A percentile compares a stretch with the other conserved stretches of the same genome.
Evolutionary conservation across 129 eudicot species (phyloP).

Genomic region (Smallanthus sonchifolius): DNA sequence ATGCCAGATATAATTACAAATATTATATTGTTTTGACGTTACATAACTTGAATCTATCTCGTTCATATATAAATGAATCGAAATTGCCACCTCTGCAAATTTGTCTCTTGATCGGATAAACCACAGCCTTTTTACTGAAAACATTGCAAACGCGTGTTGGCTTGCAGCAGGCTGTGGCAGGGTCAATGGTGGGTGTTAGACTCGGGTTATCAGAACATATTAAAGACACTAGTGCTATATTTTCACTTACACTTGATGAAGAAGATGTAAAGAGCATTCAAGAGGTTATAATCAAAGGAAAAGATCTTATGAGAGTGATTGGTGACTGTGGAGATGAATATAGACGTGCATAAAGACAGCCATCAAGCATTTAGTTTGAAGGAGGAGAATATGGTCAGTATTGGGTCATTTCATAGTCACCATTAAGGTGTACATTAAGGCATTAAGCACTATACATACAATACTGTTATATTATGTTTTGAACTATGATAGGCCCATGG

Average conservation of each 20-base stretch:
- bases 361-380: neutral
- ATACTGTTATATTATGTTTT: constrained; percentile 14
- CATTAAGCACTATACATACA: neutral
- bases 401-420: constrained; percentile 14
- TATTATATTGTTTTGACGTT: neutral
- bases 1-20: neutral
- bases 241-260: constrained; percentile 77
- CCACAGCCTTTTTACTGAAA: neutral
- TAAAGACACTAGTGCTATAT: constrained; percentile 63
- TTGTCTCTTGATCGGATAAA: neutral
- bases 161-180: constrained; percentile 85
- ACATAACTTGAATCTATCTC: neutral
- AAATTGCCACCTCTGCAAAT: neutral
- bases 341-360: constrained; percentile 49
- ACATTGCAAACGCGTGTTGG: neutral
- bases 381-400: neutral
- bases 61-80: neutral
- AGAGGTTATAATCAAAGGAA: constrained; percentile 68
- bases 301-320: constrained; percentile 68
- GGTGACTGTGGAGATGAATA: constrained; percentile 99
- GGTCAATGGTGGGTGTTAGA: constrained; percentile 93
- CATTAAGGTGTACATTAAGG: neutral
- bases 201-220: constrained; percentile 90
- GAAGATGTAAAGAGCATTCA: constrained; percentile 63
- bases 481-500: neutral